Evolutionary conservation across 495 filamentous ascomycete genomes (phyloP).

Genomic region (Pyrenopolyporus hunteri): DNA sequence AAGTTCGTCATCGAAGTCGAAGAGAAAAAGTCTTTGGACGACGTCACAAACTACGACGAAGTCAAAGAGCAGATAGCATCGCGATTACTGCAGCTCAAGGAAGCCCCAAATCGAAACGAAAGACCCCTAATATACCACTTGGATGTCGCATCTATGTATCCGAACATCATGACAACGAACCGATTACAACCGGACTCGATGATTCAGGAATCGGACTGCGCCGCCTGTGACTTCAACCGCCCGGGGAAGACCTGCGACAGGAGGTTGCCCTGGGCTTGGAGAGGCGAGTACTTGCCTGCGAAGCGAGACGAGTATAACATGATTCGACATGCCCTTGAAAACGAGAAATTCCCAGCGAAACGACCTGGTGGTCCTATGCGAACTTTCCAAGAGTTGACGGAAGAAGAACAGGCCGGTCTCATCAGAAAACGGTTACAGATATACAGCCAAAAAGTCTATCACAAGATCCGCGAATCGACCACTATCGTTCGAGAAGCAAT

Average conservation of each 20-base stretch:
- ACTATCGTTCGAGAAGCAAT: constrained; percentile 95
- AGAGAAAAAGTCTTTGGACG: constrained; percentile 90
- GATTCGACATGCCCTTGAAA: constrained; percentile 91
- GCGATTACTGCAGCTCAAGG: constrained; percentile 73
- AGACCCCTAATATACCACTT: constrained; percentile 95
- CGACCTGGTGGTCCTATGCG: constrained; percentile 70
- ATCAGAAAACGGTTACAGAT: constrained; percentile 88
- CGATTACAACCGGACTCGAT: constrained; percentile 97
- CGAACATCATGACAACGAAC: constrained; percentile 99
- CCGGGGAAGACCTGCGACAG: constrained; percentile 97
- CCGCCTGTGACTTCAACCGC: constrained; percentile 97
- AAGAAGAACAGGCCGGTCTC: constrained; percentile 81
- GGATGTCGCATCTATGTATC: constrained; percentile 99
- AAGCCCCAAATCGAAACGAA: constrained; percentile 80
- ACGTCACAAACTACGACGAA: constrained; percentile 92
- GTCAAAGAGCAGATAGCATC: constrained; percentile 83
- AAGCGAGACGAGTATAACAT: constrained; percentile 99
- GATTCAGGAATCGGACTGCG: constrained; percentile 94
- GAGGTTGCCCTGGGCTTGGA: constrained; percentile 95
- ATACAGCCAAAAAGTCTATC: constrained; percentile 98
- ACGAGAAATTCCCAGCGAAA: constrained; percentile 85
- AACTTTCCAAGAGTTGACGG: constrained; percentile 78
- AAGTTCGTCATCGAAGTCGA: constrained; percentile 92
- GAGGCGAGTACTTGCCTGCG: constrained; percentile 95
- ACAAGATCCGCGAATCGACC: constrained; percentile 96